Conservation (phyloP, 257 asterid genomes). For the Solanum paucissectum region DNA sequence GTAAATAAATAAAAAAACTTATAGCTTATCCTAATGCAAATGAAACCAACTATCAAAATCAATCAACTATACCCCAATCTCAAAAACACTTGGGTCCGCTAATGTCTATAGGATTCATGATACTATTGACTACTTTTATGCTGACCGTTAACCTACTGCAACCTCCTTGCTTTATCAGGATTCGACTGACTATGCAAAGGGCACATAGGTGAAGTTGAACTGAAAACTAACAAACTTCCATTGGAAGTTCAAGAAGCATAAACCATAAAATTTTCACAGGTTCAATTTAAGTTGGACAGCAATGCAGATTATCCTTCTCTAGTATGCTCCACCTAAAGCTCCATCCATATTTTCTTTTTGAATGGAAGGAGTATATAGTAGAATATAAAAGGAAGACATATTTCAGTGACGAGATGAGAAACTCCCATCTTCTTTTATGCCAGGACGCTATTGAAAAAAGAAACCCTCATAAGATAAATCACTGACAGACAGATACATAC, state of each 20-base stretch:
- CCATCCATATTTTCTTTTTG: background rate
- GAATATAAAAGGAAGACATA: background rate
- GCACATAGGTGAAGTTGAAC: background rate
- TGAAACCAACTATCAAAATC: background rate
- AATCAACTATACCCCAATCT: background rate
- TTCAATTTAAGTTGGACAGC: background rate
- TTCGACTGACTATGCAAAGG: background rate
- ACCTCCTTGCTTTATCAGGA: background rate
- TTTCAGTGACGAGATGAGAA: background rate
- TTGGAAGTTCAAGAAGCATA: background rate
- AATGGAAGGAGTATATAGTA: background rate
- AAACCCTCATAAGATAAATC: background rate
- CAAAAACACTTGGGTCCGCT: background rate
- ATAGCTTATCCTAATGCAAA: background rate
- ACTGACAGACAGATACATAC: conserved; percentile 29
- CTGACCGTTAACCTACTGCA: background rate
- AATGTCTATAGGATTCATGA: background rate
- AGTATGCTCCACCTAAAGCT: background rate
- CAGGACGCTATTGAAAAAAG: background rate
- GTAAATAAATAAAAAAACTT: background rate
- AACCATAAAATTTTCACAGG: background rate
- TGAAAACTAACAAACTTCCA: background rate
- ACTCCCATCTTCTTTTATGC: background rate
- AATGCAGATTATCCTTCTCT: background rate
- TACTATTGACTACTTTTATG: background rate